A percentile compares a stretch with the other conserved stretches of the same genome.
phyloP scores from a whole-genome alignment of 2,329 filamentous ascomycete genomes.

The Neofusicoccum kwambonambiense region DNA sequence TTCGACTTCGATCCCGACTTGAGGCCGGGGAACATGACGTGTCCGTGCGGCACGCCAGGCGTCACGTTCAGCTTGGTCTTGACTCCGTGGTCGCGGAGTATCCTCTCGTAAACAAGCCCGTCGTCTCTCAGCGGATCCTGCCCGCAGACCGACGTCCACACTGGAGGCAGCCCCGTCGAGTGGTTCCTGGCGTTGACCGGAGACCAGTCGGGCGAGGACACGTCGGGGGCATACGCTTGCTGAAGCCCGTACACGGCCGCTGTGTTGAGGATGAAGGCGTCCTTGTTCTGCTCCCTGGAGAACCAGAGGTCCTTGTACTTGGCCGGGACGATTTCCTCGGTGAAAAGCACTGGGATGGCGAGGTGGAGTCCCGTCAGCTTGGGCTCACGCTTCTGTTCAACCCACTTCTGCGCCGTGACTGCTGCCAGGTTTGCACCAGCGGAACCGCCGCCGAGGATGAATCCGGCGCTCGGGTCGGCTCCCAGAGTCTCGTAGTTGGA shows the following conservation, averaged over 20 bases:
- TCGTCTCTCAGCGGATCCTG: slow-evolving; percentile 21
- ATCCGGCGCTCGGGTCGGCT: not conserved
- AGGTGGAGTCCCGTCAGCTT: not conserved
- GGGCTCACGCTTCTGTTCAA: not conserved
- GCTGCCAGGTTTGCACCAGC: not conserved
- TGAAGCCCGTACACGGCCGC: not conserved
- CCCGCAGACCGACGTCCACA: slow-evolving; percentile 17
- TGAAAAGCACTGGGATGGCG: not conserved
- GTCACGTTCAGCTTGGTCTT: slow-evolving; percentile 19
- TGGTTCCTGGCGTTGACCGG: not conserved
- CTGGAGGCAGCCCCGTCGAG: slow-evolving; percentile 1
- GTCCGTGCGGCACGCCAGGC: slow-evolving; percentile 18
- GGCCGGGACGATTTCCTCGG: not conserved
- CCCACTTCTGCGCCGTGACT: not conserved
- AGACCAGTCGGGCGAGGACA: not conserved
- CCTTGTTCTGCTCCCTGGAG: not conserved
- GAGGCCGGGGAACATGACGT: not conserved
- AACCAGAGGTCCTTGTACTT: not conserved
- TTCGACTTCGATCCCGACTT: not conserved
- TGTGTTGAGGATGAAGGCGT: not conserved
- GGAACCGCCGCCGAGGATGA: not conserved
- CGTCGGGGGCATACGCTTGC: not conserved
- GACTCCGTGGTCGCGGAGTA: slow-evolving; percentile 18
- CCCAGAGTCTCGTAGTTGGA: not conserved
- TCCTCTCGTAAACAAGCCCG: slow-evolving; percentile 16